phyloP scores from a whole-genome alignment of 1,284 basidiomycete genomes.

The Entoloma clypeatum region DNA sequence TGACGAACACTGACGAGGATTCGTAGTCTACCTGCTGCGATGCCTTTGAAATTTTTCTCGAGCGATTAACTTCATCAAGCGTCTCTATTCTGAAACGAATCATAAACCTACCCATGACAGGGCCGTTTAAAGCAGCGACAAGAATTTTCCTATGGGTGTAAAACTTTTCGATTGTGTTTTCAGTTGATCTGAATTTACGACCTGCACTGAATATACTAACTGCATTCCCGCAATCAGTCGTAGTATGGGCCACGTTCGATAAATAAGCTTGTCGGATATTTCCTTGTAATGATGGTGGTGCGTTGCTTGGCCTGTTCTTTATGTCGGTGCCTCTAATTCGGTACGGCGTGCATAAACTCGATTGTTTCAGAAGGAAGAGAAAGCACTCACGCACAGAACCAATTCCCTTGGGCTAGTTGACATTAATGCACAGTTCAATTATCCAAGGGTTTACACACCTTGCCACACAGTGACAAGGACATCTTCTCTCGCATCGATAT shows the following conservation, averaged over 20 bases:
- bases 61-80: constrained; percentile 5
- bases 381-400: constrained; percentile 65
- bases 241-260: constrained; percentile 42
- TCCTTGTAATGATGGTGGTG: constrained; percentile 17
- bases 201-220: constrained; percentile 34
- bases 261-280: constrained; percentile 44
- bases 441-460: constrained; percentile 39
- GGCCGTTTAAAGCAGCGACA: constrained; percentile 67
- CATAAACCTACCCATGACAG: constrained; percentile 55
- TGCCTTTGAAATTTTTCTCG: constrained; percentile 39
- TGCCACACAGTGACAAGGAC: constrained; percentile 66
- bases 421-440: not conserved
- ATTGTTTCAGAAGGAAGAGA: not conserved
- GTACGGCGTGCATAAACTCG: not conserved
- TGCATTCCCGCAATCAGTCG: constrained; percentile 59
- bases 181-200: not conserved
- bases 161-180: constrained; percentile 39
- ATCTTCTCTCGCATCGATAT: constrained; percentile 56
- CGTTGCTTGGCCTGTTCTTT: constrained; percentile 25
- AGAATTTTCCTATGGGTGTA: constrained; percentile 63
- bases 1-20: not conserved
- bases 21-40: constrained; percentile 51
- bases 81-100: constrained; percentile 6
- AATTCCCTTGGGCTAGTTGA: constrained; percentile 53
- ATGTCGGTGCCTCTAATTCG: constrained; percentile 56